Base-by-base conservation (phyloP, 2,329 filamentous ascomycete species). In the Cladobotryum mycophilum region DNA sequence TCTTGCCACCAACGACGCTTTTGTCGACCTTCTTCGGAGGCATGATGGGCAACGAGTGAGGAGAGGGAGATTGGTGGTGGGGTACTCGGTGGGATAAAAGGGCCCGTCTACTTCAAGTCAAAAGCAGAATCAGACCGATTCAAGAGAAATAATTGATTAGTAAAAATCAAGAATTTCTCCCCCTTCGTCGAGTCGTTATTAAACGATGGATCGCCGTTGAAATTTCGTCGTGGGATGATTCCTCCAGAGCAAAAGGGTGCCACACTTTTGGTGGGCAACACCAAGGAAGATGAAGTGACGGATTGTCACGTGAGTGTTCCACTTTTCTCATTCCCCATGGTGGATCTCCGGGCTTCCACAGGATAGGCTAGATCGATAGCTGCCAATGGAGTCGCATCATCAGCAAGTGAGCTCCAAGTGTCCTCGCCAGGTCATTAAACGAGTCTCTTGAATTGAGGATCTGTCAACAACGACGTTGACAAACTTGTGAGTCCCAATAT, bases 21-120 rank as follows among this genome's bases (percentile, higher is more conserved):
- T 81, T 76, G 49, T 80, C 76, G 52, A 71, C 67, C 62, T 78
- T 79, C 69, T 90, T 90, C 53, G 87, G 87, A 68, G 87, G 75
- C 87, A 91, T 90, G 62, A 62, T 82, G 75, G 71, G 67, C 57
- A 54, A 55, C 61, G 63, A 59, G 55, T 59, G 61, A 62, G 5
- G 20, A 33, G 36, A 18, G 47, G 47, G 14, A 40, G 42, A 18
- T 50, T 45, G 25, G 36, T 47, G 22, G 51, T 50, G 25, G 51
- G 51, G 56, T 48, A 41, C 38, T 41, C 44, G 53, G 49, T 50
- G 51, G 56, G 49, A 46, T 50, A 42, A 47, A 55, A 52, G 48
- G 48, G 41, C 25, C 15, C 13, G 37, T 38, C 17, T 46, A 20
- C 18, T 33, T 5, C 25, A 30, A 30, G 25, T 30, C 6, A 30